Evolutionary conservation across 2,329 filamentous ascomycete species (phyloP).

Genomic region (Hymenoscyphus infarciens): DNA sequence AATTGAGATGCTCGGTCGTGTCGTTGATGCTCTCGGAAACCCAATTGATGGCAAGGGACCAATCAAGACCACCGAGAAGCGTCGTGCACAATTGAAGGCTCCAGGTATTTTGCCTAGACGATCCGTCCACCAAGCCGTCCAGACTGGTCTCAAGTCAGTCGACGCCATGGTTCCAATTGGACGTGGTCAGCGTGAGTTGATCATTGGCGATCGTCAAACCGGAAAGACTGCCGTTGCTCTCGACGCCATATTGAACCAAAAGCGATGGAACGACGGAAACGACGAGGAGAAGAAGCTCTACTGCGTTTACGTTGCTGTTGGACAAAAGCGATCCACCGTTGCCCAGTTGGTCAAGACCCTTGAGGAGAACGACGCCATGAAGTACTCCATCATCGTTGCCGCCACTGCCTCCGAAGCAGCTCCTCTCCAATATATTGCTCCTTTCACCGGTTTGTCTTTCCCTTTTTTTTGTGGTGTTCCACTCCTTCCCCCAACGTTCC

Average conservation of each 20-base stretch:
- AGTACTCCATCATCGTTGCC: conserved; percentile 91
- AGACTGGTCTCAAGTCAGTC: conserved; percentile 99
- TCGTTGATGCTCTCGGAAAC: conserved; percentile 97
- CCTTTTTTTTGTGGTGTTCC: too few relatives aligned
- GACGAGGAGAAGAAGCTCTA: conserved; percentile 99
- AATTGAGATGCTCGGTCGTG: conserved; percentile 89
- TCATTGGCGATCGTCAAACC: conserved; percentile 99
- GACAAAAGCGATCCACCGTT: conserved; percentile 99
- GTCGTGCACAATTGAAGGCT: conserved; percentile 98
- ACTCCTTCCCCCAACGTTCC: too few relatives aligned
- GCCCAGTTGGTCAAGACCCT: conserved; percentile 99
- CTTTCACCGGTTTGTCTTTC: conserved; percentile 66
- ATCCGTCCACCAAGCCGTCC: conserved; percentile 97
- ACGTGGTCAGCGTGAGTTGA: conserved; percentile 99
- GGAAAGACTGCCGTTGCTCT: conserved; percentile 99
- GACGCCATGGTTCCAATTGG: conserved; percentile 99
- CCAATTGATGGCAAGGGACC: conserved; percentile 99
- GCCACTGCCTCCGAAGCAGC: conserved; percentile 97
- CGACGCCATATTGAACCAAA: conserved; percentile 98
- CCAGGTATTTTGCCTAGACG: conserved; percentile 95
- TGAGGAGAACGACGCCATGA: conserved; percentile 99
- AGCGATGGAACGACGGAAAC: conserved; percentile 84
- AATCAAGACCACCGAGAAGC: conserved; percentile 84
- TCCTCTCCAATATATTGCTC: conserved; percentile 89
- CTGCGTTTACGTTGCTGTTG: conserved; percentile 98